phyloP scores from a whole-genome alignment of 345 rosid genomes.

The Clausena lansium region DNA sequence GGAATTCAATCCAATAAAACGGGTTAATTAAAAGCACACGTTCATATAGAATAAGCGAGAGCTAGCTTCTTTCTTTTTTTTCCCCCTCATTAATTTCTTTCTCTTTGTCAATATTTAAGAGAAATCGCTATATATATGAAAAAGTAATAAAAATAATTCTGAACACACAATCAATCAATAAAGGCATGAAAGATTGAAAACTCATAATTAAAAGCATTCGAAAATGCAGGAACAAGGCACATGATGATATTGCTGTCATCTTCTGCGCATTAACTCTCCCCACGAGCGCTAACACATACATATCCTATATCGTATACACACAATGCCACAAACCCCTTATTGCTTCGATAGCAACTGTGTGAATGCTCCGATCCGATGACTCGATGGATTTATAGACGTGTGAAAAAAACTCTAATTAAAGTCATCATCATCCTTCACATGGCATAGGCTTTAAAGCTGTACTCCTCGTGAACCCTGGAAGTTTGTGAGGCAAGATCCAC shows the following conservation, averaged over 20 bases:
- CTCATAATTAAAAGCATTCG: not conserved
- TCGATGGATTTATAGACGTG: too few relatives aligned
- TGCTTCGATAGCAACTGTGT: not conserved
- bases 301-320: not conserved
- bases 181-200: not conserved
- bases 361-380: too few relatives aligned
- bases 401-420: not conserved
- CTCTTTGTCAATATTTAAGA: not conserved
- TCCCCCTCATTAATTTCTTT: too few relatives aligned
- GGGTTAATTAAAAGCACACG: too few relatives aligned
- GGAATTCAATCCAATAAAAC: too few relatives aligned
- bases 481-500: constrained; percentile 12
- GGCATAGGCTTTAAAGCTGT: constrained; percentile 15
- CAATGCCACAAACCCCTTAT: not conserved
- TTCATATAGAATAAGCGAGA: too few relatives aligned
- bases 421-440: constrained; percentile 36
- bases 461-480: constrained; percentile 31
- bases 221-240: constrained; percentile 17
- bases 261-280: constrained; percentile 15
- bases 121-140: not conserved
- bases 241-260: constrained; percentile 22
- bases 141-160: too few relatives aligned
- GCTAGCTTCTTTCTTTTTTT: too few relatives aligned
- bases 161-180: not conserved
- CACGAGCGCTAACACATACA: constrained; percentile 10